Conservation (phyloP, 129 eudicot genomes). For the Calendula officinalis region DNA sequence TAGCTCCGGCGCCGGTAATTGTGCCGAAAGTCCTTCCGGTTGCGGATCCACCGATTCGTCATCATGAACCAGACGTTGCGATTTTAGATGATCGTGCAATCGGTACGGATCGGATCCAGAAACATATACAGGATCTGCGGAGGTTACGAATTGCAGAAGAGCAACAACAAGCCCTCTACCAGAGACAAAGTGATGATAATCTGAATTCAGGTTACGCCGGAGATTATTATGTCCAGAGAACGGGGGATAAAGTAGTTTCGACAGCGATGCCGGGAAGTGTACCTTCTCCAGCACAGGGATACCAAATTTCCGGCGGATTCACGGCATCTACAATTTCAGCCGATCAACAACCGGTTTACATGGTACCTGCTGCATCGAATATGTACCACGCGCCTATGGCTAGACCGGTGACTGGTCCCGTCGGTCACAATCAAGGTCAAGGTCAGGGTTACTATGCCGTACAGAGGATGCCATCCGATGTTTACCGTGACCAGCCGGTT, state of each 20-base stretch:
- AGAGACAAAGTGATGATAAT: slow-evolving; percentile 62
- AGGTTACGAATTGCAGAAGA: slow-evolving; percentile 59
- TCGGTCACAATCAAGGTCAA: slow-evolving; percentile 23
- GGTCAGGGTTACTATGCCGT: slow-evolving; percentile 63
- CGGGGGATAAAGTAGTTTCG: slow-evolving; percentile 41
- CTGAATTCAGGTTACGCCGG: slow-evolving; percentile 35
- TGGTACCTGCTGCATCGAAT: slow-evolving; percentile 50
- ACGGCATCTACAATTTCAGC: slow-evolving; percentile 28
- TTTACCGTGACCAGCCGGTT: slow-evolving; percentile 67
- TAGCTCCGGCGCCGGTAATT: background rate
- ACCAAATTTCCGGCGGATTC: slow-evolving; percentile 59
- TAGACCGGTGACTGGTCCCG: slow-evolving; percentile 53
- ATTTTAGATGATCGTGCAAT: slow-evolving; percentile 41
- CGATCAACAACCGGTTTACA: slow-evolving; percentile 71
- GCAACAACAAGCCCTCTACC: slow-evolving; percentile 41
- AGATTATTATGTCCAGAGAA: slow-evolving; percentile 54
- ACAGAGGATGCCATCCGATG: slow-evolving; percentile 63
- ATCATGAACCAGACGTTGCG: slow-evolving; percentile 31
- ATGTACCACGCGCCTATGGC: slow-evolving; percentile 69
- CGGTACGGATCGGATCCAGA: slow-evolving; percentile 70
- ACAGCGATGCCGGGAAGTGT: slow-evolving; percentile 39
- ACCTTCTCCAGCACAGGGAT: slow-evolving; percentile 38
- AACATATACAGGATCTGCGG: slow-evolving; percentile 71
- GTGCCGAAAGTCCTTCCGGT: slow-evolving; percentile 23
- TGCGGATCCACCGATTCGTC: slow-evolving; percentile 28